These are phyloP conservation scores for Mycena crocata DNA, from an alignment of 768 basidiomycete genomes.

Conservation along the genomic window DNA sequence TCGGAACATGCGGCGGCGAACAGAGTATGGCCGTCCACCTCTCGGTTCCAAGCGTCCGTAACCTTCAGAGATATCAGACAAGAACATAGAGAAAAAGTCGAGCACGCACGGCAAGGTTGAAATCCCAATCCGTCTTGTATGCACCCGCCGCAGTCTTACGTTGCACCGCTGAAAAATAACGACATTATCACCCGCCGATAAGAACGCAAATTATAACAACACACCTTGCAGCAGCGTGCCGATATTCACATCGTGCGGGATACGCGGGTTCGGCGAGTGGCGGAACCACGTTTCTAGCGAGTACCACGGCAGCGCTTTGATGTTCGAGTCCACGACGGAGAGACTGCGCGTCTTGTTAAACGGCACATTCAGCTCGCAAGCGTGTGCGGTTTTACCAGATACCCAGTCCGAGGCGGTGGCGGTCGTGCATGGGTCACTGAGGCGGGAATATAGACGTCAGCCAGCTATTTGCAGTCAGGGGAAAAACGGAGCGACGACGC, in stretches of 20 bases:
- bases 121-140: constrained; percentile 32
- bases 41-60: constrained; percentile 30
- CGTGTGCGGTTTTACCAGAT: constrained; percentile 26
- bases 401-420: constrained; percentile 29
- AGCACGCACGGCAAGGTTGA: constrained; percentile 28
- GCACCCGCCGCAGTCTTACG: background rate
- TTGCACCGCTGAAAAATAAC: constrained; percentile 8
- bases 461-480: background rate
- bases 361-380: constrained; percentile 35
- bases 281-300: constrained; percentile 31
- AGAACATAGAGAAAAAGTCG: background rate
- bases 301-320: constrained; percentile 33
- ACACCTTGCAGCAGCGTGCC: constrained; percentile 19
- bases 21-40: constrained; percentile 30
- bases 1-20: constrained; percentile 26
- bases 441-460: no score
- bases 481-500: background rate
- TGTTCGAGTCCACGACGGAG: constrained; percentile 29
- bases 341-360: constrained; percentile 31
- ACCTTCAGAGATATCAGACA: constrained; percentile 1
- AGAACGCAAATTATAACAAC: background rate
- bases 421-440: constrained; percentile 29
- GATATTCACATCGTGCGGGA: constrained; percentile 41
- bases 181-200: background rate
- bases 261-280: constrained; percentile 31